Conservation (phyloP, 2,329 filamentous ascomycete species). For the Nemania bipapillata region DNA sequence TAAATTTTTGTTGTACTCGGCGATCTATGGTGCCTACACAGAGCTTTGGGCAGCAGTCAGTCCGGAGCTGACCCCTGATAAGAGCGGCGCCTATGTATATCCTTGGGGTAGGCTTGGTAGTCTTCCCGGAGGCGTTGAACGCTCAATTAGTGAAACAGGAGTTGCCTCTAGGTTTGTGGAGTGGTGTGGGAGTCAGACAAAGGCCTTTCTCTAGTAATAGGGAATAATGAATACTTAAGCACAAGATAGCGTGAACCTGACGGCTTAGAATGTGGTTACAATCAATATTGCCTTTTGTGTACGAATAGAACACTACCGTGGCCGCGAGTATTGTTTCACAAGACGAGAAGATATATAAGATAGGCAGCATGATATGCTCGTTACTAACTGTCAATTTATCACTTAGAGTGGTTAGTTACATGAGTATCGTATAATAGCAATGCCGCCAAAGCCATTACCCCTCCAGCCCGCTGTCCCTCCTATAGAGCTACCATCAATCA, state of each 20-base stretch:
- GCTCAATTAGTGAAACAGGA: background rate
- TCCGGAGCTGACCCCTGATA: background rate
- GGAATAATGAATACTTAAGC: background rate
- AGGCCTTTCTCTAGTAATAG: background rate
- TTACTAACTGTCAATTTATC: too few relatives aligned
- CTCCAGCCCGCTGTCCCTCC: too few relatives aligned
- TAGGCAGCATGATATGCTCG: too few relatives aligned
- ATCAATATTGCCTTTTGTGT: background rate
- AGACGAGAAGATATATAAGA: too few relatives aligned
- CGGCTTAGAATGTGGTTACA: background rate
- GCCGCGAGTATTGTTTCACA: too few relatives aligned
- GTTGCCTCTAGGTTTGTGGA: background rate
- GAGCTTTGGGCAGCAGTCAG: background rate
- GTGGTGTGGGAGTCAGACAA: background rate
- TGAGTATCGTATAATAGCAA: background rate
- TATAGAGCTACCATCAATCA: background rate
- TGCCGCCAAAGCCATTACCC: background rate
- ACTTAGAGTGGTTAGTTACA: background rate
- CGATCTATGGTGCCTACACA: background rate
- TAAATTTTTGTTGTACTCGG: background rate
- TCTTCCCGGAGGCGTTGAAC: background rate
- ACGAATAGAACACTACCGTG: too few relatives aligned
- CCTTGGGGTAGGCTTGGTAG: background rate
- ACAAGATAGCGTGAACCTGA: background rate
- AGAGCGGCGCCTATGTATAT: background rate